Conservation (phyloP, 768 basidiomycete genomes). For the Ramaria rubella region DNA sequence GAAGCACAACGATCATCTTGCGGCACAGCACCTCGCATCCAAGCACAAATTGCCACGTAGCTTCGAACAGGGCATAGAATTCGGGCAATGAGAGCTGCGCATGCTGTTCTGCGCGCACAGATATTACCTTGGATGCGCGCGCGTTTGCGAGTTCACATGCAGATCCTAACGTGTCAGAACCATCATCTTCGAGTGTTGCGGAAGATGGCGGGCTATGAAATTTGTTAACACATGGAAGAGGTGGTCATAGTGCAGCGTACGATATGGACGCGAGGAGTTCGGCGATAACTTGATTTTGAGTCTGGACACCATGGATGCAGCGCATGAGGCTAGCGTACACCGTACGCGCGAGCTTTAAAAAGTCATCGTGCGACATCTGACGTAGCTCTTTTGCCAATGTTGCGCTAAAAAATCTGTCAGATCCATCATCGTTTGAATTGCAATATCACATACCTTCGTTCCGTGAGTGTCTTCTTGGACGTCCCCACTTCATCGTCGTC, state of each 20-base stretch:
- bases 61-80: slow-evolving; percentile 77
- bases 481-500: slow-evolving; percentile 43
- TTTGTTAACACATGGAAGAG: background rate
- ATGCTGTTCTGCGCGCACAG: slow-evolving; percentile 73
- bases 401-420: slow-evolving; percentile 24
- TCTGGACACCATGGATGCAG: slow-evolving; percentile 61
- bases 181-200: slow-evolving; percentile 51
- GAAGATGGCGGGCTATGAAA: slow-evolving; percentile 33
- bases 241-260: slow-evolving; percentile 22
- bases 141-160: slow-evolving; percentile 83
- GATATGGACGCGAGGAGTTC: slow-evolving; percentile 47
- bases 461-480: slow-evolving; percentile 24
- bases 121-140: slow-evolving; percentile 71
- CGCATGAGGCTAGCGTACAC: slow-evolving; percentile 59
- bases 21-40: slow-evolving; percentile 78
- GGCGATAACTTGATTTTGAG: slow-evolving; percentile 50
- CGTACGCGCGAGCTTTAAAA: slow-evolving; percentile 50
- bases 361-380: slow-evolving; percentile 61
- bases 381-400: slow-evolving; percentile 52
- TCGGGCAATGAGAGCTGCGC: slow-evolving; percentile 60
- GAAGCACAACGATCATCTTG: slow-evolving; percentile 87
- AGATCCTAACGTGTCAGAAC: slow-evolving; percentile 70
- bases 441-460: slow-evolving; percentile 11
- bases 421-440: background rate
- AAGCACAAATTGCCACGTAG: slow-evolving; percentile 87